A percentile compares a stretch with the other conserved stretches of the same genome.
These are phyloP conservation scores for Neurospora tetraspora DNA, from an alignment of 495 filamentous ascomycete genomes.

Conservation along the genomic window DNA sequence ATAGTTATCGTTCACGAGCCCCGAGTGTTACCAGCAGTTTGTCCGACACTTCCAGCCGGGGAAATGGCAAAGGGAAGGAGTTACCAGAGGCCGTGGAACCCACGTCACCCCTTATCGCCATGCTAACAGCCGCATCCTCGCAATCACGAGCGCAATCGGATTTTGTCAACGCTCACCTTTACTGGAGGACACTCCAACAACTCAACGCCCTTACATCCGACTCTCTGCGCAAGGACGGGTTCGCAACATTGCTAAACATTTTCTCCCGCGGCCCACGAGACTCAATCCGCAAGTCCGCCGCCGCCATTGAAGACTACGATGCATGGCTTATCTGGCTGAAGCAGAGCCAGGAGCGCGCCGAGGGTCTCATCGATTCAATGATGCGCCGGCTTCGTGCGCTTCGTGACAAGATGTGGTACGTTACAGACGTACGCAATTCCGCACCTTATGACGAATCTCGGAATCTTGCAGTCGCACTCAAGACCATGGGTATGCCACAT, in stretches of 20 bases:
- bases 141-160: conserved; percentile 60
- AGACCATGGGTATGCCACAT: conserved; percentile 72
- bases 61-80: conserved; percentile 22
- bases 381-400: conserved; percentile 56
- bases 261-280: conserved; percentile 60
- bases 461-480: conserved; percentile 76
- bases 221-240: conserved; percentile 54
- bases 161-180: conserved; percentile 59
- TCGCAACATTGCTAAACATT: conserved; percentile 57
- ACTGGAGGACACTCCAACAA: conserved; percentile 57
- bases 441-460: conserved; percentile 81
- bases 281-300: conserved; percentile 52
- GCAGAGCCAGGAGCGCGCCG: conserved; percentile 60
- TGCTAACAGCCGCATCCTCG: conserved; percentile 57
- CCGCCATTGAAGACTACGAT: conserved; percentile 62
- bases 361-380: conserved; percentile 55
- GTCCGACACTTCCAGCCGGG: conserved; percentile 21
- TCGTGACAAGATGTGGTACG: conserved; percentile 98
- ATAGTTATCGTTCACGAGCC: conserved; percentile 41
- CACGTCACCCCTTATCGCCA: conserved; percentile 47
- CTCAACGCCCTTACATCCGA: conserved; percentile 51
- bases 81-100: conserved; percentile 16
- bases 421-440: conserved; percentile 90
- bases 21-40: conserved; percentile 23
- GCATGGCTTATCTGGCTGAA: conserved; percentile 69